phyloP scores from a whole-genome alignment of 1,139 yeast genomes.

The Candida frijolesensis region DNA sequence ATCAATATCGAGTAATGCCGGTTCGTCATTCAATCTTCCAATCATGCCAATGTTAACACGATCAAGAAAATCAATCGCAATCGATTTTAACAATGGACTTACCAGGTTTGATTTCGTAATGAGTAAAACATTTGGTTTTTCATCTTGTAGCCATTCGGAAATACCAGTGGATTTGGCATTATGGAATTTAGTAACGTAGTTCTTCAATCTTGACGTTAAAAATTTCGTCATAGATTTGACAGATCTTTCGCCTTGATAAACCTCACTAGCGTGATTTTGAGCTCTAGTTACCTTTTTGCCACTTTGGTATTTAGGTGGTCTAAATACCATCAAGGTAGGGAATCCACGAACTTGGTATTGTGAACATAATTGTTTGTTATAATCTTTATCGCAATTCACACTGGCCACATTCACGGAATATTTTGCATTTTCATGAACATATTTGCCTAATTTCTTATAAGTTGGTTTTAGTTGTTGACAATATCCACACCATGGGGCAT shows the following conservation, averaged over 20 bases:
- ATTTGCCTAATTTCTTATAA: conserved; percentile 64
- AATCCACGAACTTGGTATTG: conserved; percentile 68
- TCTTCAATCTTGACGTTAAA: conserved; percentile 65
- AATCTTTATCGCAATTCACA: conserved; percentile 78
- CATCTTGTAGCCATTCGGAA: conserved; percentile 30
- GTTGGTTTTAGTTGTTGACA: conserved; percentile 62
- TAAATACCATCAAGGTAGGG: conserved; percentile 79
- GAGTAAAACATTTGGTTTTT: conserved; percentile 39
- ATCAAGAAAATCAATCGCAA: conserved; percentile 72
- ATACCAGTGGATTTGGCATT: conserved; percentile 24
- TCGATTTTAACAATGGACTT: conserved; percentile 66
- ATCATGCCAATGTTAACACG: conserved; percentile 33
- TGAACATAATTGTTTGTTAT: conserved; percentile 72
- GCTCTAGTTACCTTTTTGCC: conserved; percentile 12
- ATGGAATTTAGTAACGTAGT: conserved; percentile 61
- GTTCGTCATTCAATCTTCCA: conserved; percentile 22
- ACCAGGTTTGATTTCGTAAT: conserved; percentile 49
- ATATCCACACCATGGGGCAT: conserved; percentile 97
- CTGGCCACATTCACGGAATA: conserved; percentile 74
- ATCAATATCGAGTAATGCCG: conserved; percentile 19
- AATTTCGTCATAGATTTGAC: conserved; percentile 60
- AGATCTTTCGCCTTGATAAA: conserved; percentile 70
- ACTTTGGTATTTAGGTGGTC: conserved; percentile 68
- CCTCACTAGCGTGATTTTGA: conserved; percentile 58
- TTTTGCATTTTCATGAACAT: conserved; percentile 50